Evolutionary conservation across 805 yeast species (phyloP), one percentile per base, ranked within the genome.

Genomic region (Saturnispora dispora): DNA sequence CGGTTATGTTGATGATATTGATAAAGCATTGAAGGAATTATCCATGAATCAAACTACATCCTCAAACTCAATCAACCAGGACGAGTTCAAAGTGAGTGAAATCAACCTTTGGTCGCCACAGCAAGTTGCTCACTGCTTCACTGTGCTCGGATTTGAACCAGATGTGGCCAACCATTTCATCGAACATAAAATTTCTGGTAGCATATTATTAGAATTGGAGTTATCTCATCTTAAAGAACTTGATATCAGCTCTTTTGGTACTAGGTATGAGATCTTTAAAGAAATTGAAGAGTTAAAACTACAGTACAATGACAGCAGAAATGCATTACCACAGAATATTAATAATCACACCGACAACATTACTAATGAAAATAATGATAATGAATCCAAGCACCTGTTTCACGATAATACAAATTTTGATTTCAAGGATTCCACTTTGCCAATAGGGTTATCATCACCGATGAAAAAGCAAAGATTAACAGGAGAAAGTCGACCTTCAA

Each of bases 221-320:
- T 73, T 91, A 55, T 77, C 88, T 1, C 86, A 86, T 60, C 74
- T 93, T 60, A 93, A 91, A 64, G 99, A 93, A 66, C 72, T 93
- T 52, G 99, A 90, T 52, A 91, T 93, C 48, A 75, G 80, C 46
- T 86, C 96, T 4, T 93, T 93, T 70, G 99, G 99, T 27, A 90
- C 96, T 0, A 77, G 99, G 56, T 93, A 89, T 67, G 96, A 90
- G 65, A 79, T 93, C 45, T 83, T 81, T 67, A 89, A 88, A 63
- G 96, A 88, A 63, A 91, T 93, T 59, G 95, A 88, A 64, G 77
- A 81, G 36, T 70, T 85, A 59, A 74, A 73, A 53, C 62, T 58
- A 13, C 65, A 64, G 10, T 55, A 67, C 22, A 9, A 37, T 37
- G 23, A 25, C 40, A 37, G 23, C 17, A 37, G 17, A 40, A 13